Evolutionary conservation across 2,329 filamentous ascomycete species (phyloP).

Genomic region (Sporothrix variecibatus): DNA sequence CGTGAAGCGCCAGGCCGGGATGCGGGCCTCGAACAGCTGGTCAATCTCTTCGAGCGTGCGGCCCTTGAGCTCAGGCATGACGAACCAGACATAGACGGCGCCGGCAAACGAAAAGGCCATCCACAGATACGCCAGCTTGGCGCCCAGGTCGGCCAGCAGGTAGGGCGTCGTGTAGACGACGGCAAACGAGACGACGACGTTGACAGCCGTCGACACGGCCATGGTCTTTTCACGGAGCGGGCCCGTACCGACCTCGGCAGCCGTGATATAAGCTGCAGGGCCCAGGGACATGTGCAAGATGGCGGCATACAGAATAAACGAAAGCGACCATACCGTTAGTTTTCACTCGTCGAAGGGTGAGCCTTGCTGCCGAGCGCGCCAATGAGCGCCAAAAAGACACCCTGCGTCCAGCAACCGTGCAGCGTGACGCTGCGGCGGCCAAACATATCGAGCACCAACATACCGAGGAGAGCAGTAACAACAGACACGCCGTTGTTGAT

Average conservation of each 20-base stretch:
- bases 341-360: not conserved
- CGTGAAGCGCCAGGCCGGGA: slow-evolving; percentile 11
- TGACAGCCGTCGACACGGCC: slow-evolving; percentile 11
- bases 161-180: slow-evolving; percentile 21
- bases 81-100: slow-evolving; percentile 17
- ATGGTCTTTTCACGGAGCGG: slow-evolving; percentile 21
- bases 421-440: slow-evolving; percentile 19
- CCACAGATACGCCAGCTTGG: slow-evolving; percentile 17
- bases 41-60: slow-evolving; percentile 21
- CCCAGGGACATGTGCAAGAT: slow-evolving; percentile 19
- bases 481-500: slow-evolving; percentile 22
- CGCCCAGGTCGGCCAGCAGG: slow-evolving; percentile 16
- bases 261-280: slow-evolving; percentile 15
- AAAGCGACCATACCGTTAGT: slow-evolving; percentile 20
- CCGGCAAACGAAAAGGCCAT: slow-evolving; percentile 21
- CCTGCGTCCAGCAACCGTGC: slow-evolving; percentile 24
- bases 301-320: slow-evolving; percentile 16
- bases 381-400: slow-evolving; percentile 18
- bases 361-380: slow-evolving; percentile 15
- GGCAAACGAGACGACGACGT: slow-evolving; percentile 18
- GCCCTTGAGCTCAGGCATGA: slow-evolving; percentile 19
- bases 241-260: slow-evolving; percentile 17
- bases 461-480: slow-evolving; percentile 7
- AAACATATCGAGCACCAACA: slow-evolving; percentile 16
- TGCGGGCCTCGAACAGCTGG: slow-evolving; percentile 20